A percentile compares a stretch with the other conserved stretches of the same genome.
phyloP scores from a whole-genome alignment of 2,329 filamentous ascomycete genomes.

The Clarireedia sp. region DNA sequence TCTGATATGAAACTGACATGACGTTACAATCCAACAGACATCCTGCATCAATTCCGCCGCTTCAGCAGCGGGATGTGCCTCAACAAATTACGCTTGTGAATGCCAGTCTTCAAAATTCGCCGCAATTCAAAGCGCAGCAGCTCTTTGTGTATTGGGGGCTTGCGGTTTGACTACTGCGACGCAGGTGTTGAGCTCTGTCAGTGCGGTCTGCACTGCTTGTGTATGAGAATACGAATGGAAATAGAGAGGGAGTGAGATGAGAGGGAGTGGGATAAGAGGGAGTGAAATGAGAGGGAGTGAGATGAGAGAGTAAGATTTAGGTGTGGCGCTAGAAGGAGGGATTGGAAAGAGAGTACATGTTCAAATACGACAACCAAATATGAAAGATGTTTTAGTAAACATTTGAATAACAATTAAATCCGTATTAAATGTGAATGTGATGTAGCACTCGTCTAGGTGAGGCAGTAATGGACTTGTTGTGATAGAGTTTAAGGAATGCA shows the following conservation, averaged over 20 bases:
- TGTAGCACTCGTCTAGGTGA: no score
- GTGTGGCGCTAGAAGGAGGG: no score
- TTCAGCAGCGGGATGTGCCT: not conserved
- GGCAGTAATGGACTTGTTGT: no score
- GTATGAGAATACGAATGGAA: not conserved
- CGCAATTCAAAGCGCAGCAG: not conserved
- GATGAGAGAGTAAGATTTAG: no score
- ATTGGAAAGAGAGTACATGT: no score
- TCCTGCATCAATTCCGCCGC: not conserved
- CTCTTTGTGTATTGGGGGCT: not conserved
- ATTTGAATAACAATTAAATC: no score
- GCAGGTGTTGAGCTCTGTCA: not conserved
- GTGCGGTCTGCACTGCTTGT: not conserved
- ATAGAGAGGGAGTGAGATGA: not conserved
- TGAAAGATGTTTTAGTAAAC: no score
- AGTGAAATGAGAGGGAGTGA: not conserved
- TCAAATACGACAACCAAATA: no score
- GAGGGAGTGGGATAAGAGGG: no score
- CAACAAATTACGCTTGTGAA: constrained; percentile 1
- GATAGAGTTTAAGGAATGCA: no score
- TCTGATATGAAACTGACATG: not conserved
- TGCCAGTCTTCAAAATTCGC: not conserved
- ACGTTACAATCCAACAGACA: not conserved
- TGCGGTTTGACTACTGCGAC: not conserved
- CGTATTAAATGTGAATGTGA: no score